phyloP scores from a whole-genome alignment of 306 rosid genomes.

The Astragalus membranaceus region DNA sequence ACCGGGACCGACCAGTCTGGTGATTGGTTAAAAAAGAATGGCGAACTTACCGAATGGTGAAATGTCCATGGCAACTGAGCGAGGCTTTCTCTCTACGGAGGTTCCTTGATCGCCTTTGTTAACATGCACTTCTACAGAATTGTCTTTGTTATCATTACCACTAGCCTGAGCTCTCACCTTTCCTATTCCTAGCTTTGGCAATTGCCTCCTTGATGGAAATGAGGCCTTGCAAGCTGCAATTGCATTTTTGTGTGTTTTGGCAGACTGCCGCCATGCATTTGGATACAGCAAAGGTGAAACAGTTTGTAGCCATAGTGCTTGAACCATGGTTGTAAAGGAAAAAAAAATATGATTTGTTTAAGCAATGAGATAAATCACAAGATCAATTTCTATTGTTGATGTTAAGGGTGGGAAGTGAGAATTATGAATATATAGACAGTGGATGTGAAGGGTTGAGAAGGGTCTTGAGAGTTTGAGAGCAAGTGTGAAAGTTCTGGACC shows the following conservation, averaged over 20 bases:
- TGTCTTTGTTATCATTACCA: constrained; percentile 33
- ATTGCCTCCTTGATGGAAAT: constrained; percentile 19
- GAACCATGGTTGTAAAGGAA: constrained; percentile 39
- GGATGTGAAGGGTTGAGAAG: constrained; percentile 39
- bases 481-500: constrained; percentile 36
- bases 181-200: constrained; percentile 10
- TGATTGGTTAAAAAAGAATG: neutral
- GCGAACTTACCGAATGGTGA: constrained; percentile 54
- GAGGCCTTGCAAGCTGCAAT: constrained; percentile 24
- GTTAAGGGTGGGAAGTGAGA: neutral
- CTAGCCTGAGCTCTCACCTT: constrained; percentile 41
- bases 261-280: constrained; percentile 26
- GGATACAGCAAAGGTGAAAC: constrained; percentile 28
- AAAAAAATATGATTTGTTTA: neutral
- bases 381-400: neutral
- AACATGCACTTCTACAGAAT: constrained; percentile 49
- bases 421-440: constrained; percentile 36
- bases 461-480: constrained; percentile 36
- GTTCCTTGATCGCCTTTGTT: constrained; percentile 36
- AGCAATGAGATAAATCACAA: neutral
- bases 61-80: constrained; percentile 36
- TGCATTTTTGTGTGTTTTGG: neutral
- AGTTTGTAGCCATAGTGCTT: constrained; percentile 35
- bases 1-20: too few species aligned
- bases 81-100: constrained; percentile 41